phyloP scores from a whole-genome alignment of 2,329 filamentous ascomycete genomes.

The Mollisia scopiformis region DNA sequence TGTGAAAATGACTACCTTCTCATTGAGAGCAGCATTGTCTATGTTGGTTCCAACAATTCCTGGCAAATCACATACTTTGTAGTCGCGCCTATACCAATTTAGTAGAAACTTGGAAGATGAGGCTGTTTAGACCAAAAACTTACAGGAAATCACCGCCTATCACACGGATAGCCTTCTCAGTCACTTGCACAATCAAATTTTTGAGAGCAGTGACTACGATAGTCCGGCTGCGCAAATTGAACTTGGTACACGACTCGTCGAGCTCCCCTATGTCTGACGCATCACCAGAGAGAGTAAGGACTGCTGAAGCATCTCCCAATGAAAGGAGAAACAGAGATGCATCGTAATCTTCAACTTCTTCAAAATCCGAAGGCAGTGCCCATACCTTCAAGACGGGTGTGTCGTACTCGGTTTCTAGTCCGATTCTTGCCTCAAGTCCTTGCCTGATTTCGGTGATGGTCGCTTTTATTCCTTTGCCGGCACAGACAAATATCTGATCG shows the following conservation, averaged over 20 bases:
- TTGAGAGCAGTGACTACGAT: constrained; percentile 46
- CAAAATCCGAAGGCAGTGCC: constrained; percentile 44
- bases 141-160: constrained; percentile 23
- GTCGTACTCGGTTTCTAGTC: constrained; percentile 55
- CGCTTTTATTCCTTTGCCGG: constrained; percentile 64
- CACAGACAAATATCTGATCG: constrained; percentile 69
- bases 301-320: constrained; percentile 31
- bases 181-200: constrained; percentile 55
- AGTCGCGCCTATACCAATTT: background rate
- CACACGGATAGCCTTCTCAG: constrained; percentile 43
- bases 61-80: background rate
- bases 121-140: constrained; percentile 5
- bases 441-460: constrained; percentile 69
- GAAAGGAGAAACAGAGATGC: constrained; percentile 34
- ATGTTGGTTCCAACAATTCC: constrained; percentile 17
- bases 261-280: constrained; percentile 49
- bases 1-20: constrained; percentile 27
- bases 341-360: constrained; percentile 12
- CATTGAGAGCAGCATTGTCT: constrained; percentile 28
- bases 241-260: constrained; percentile 44
- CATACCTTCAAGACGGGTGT: constrained; percentile 55
- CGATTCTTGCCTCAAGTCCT: constrained; percentile 71
- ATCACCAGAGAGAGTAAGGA: constrained; percentile 51
- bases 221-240: constrained; percentile 58
- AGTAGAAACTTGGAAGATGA: background rate